Evolutionary conservation across 106 monocot genomes (phyloP), one percentile per base, ranked within the genome.

Genomic region (Chionographis japonica): DNA sequence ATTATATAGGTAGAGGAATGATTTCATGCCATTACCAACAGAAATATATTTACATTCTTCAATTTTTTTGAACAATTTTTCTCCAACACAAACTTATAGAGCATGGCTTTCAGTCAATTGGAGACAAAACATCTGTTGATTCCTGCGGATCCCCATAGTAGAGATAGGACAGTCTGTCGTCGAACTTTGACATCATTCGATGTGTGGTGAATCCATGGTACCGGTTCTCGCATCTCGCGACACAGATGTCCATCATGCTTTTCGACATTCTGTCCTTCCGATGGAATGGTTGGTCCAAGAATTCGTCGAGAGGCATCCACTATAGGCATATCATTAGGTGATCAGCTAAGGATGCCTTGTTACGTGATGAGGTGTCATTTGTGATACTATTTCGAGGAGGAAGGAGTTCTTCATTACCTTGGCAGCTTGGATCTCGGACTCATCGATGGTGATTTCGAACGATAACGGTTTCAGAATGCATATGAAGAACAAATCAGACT

Each of bases 291-390:
- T 90, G 94, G 35, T 68, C 62, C 7, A 80, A 7, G 65, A 94
- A 81, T 56, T 94, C 87, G 35, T 82, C 80, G 6, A 94, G 70
- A 40, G 84, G 82, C 90, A 94, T 94, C 94, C 94, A 94, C 94
- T 90, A 77, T 8, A 77, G 36, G 13, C 50, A 39, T 13, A 40
- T 40, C 12, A 19, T 19, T 20, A 74, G 13, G 8, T 3, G 51
- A 8, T 36, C 12, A 41, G 12, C 19, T 6, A 50, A 4, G 38
- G 11, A 10, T 9, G 4, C 14, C 37, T 37, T 52, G 3, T 38
- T n/a, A 15, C 4, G n/a, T 8, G 4, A 67, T 12, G 14, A 7
- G 4, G 37, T 38, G 39, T 6, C 20, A 2, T 0, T 19, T 49
- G 10, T 7, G 49, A 46, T 46, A 2, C 46, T 46, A 46, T 46